These are phyloP conservation scores for Aristolochia contorta DNA, from an alignment of 164 flowering plant genomes.

Conservation along the genomic window DNA sequence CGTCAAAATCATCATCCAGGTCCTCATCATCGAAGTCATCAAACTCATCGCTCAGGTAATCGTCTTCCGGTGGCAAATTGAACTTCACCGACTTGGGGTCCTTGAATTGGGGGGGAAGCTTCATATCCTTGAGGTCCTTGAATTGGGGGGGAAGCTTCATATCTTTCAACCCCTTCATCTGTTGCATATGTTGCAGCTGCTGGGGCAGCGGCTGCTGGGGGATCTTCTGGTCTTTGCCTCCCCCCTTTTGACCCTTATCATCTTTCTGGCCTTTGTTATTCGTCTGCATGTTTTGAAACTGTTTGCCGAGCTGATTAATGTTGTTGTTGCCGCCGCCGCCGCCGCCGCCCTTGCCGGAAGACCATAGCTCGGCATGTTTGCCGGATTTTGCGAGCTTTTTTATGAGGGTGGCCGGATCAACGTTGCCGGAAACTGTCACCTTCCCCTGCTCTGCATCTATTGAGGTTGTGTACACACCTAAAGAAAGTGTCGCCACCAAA, in stretches of 20 bases:
- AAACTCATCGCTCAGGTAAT: slow-evolving; percentile 32
- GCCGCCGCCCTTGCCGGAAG: slow-evolving; percentile 38
- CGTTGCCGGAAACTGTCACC: slow-evolving; percentile 88
- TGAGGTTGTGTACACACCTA: slow-evolving; percentile 65
- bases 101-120: slow-evolving; percentile 35
- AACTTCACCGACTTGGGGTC: slow-evolving; percentile 56
- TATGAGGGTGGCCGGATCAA: slow-evolving; percentile 58
- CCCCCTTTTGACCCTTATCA: slow-evolving; percentile 44
- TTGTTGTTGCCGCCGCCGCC: slow-evolving; percentile 14
- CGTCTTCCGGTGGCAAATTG: slow-evolving; percentile 40
- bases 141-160: slow-evolving; percentile 49
- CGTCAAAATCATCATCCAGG: slow-evolving; percentile 41
- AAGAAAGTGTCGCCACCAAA: background rate
- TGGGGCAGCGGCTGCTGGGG: slow-evolving; percentile 12
- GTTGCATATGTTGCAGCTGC: slow-evolving; percentile 43
- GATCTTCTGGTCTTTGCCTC: slow-evolving; percentile 30
- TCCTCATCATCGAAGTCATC: slow-evolving; percentile 35
- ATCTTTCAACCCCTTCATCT: slow-evolving; percentile 64
- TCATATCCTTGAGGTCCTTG: slow-evolving; percentile 32
- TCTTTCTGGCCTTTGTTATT: slow-evolving; percentile 32
- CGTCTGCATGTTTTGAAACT: slow-evolving; percentile 60
- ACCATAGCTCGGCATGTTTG: slow-evolving; percentile 87
- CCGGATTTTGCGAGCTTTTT: slow-evolving; percentile 74
- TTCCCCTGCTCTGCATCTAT: slow-evolving; percentile 86
- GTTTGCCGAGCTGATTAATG: slow-evolving; percentile 36